Base-by-base conservation (phyloP, 805 yeast species). In the Yamadazyma laniorum region DNA sequence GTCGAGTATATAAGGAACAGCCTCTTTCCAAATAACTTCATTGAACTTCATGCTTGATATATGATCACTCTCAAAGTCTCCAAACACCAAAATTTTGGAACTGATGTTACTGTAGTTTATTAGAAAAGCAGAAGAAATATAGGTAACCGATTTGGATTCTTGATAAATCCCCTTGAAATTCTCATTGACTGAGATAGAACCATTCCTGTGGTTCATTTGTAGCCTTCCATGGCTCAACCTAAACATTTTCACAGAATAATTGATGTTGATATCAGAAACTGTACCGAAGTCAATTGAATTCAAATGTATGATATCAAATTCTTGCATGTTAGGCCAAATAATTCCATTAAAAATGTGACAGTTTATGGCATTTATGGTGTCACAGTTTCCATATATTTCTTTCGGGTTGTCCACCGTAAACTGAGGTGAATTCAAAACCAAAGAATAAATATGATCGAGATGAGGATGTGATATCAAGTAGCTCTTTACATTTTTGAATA, bases 401-500 rank as follows among this genome's bases (percentile, higher is more conserved):
- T 75, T 81, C 3, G 57, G 48, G 28, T 34, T 43, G n/a, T 28
- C 44, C 3, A 16, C 29, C 2, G 47, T 25, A 37, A 75, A 70
- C 12, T 72, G 68, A 0, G 95, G 86, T 3, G 90, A 77, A 53
- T 88, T 88, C 36, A 89, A 61, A 0, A 82, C 77, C 33, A 89
- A 53, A 0, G 83, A 85, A 7, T 74, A 55, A 11, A 87, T 68
- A 56, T 89, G 97, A 57, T 89, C 97, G 35, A 89, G 54, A 59
- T 89, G 97, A 0, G 91, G 77, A 58, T 89, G 97, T 1, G 96
- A 77, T 18, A 89, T 72, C 33, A 82, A 63, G 45, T 72, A 77
- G 22, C 63, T 63, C 6, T 61, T 53, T 2, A 80, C 53, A 17
- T 40, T 31, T n/a, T 50, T 45, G 34, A 46, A 53, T 5, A 47